Evolutionary conservation across 225 moss, liverwort and hornwort species (phyloP), one percentile per base, ranked within the genome.

Genomic region (Pleurozium schreberi): DNA sequence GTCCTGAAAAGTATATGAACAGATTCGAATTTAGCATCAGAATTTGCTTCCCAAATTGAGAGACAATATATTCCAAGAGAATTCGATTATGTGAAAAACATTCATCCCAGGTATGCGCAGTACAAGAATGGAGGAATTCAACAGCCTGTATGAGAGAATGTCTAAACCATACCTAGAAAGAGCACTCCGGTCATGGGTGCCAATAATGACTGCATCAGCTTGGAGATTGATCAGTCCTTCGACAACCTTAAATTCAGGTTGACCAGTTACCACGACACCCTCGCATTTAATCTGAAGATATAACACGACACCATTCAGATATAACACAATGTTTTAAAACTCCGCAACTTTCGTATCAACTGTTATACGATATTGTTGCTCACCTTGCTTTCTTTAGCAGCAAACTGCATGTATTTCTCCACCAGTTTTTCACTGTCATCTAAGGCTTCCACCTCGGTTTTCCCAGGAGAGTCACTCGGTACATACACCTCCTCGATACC

Each of bases 171-270:
- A 98, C 98, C 98, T 96, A 19, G 97, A 93, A 57, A 99, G 73
- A 82, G 93, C 92, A 89, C 95, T 86, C 3, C 96, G 96, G 14
- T 96, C 96, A 82, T 97, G 97, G 31, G 97, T 96, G 17, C 98
- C 98, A 80, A 99, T 94, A 61, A 99, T 88, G 60, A 99, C 96
- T 55, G 97, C 97, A 93, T 99, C 98, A 18, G 98, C 98, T 52
- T 92, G 88, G 19, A 97, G 94, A 40, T 93, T 93, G 74, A 50
- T 86, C 90, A 99, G 78, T n/a, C 97, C 97, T 90, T 97, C 94
- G 57, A 95, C 92, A 50, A 99, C 98, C 87, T 97, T 99, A 11
- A 83, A 87, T 88, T 99, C 96, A 30, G 98, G 94, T 68, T 96
- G 95, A 9, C 98, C 98, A 20, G 88, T 92, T 61, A 97, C 96